phyloP scores from a whole-genome alignment of 2,329 filamentous ascomycete genomes.

The Xylaria sp. region DNA sequence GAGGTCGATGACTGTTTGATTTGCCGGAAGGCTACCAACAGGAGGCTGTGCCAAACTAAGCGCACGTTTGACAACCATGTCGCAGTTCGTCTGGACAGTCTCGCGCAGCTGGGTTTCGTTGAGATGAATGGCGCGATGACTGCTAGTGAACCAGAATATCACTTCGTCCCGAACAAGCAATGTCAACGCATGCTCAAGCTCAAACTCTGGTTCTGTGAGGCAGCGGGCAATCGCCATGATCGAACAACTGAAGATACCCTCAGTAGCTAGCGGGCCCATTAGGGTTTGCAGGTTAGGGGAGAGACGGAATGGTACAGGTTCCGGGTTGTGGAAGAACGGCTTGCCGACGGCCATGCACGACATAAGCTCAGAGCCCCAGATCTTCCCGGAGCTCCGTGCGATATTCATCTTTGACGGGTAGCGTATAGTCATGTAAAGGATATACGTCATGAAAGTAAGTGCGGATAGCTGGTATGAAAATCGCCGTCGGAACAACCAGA shows the following conservation, averaged over 20 bases:
- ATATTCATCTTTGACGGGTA: constrained; percentile 97
- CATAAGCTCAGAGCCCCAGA: constrained; percentile 96
- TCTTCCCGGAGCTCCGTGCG: constrained; percentile 84
- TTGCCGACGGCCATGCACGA: constrained; percentile 86
- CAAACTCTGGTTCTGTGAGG: constrained; percentile 86
- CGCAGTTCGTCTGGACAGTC: constrained; percentile 85
- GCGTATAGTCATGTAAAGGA: constrained; percentile 95
- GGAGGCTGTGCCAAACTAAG: constrained; percentile 83
- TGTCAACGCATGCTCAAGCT: constrained; percentile 93
- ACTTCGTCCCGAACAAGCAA: constrained; percentile 98
- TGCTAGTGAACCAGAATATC: constrained; percentile 93
- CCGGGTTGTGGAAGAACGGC: constrained; percentile 92
- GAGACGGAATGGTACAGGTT: constrained; percentile 95
- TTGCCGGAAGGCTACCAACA: constrained; percentile 85
- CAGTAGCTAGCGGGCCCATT: constrained; percentile 94
- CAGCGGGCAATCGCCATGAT: constrained; percentile 97
- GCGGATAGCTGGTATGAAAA: constrained; percentile 96
- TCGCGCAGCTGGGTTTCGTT: constrained; percentile 78
- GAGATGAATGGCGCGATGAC: constrained; percentile 70
- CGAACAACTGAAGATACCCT: constrained; percentile 94
- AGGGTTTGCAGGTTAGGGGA: constrained; percentile 96
- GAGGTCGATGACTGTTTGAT: constrained; percentile 95
- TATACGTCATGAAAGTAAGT: constrained; percentile 98
- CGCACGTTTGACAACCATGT: constrained; percentile 91
- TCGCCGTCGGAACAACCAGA: constrained; percentile 98